Conservation (phyloP, 768 basidiomycete species). For the Sistotremastrum suecicum region DNA sequence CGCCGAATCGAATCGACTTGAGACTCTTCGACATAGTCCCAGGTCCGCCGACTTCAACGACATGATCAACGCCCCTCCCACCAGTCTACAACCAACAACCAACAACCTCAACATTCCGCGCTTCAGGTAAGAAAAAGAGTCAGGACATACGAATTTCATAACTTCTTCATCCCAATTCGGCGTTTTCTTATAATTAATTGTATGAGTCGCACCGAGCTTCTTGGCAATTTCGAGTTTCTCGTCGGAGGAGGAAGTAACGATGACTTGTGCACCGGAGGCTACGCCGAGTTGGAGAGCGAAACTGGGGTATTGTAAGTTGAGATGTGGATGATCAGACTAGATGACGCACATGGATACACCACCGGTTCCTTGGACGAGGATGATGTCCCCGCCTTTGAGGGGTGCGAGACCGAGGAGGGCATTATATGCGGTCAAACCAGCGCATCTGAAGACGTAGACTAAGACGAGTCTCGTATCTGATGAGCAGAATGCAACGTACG, state of each 20-base stretch:
- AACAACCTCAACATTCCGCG: not conserved
- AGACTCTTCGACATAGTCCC: conserved; percentile 34
- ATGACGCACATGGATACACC: conserved; percentile 37
- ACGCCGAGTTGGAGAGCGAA: conserved; percentile 49
- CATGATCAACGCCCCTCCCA: conserved; percentile 20
- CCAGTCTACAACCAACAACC: conserved; percentile 12
- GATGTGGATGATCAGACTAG: not conserved
- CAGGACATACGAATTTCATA: conserved; percentile 23
- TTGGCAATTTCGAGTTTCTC: conserved; percentile 40
- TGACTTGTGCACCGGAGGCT: conserved; percentile 47
- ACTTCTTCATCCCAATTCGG: conserved; percentile 48
- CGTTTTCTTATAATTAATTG: conserved; percentile 48
- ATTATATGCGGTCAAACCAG: conserved; percentile 53
- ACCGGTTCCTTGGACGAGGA: conserved; percentile 42
- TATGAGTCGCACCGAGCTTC: conserved; percentile 35
- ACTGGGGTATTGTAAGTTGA: conserved; percentile 18
- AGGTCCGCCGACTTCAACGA: conserved; percentile 39
- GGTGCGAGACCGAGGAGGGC: conserved; percentile 34
- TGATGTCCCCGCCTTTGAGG: conserved; percentile 43
- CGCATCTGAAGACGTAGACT: conserved; percentile 24
- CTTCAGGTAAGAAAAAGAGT: too few relatives aligned
- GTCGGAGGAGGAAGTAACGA: conserved; percentile 54
- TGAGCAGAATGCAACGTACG: conserved; percentile 20
- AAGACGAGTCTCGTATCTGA: not conserved
- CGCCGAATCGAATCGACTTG: conserved; percentile 24